Base-by-base conservation (phyloP, 345 rosid species). In the Syzygium grande region DNA sequence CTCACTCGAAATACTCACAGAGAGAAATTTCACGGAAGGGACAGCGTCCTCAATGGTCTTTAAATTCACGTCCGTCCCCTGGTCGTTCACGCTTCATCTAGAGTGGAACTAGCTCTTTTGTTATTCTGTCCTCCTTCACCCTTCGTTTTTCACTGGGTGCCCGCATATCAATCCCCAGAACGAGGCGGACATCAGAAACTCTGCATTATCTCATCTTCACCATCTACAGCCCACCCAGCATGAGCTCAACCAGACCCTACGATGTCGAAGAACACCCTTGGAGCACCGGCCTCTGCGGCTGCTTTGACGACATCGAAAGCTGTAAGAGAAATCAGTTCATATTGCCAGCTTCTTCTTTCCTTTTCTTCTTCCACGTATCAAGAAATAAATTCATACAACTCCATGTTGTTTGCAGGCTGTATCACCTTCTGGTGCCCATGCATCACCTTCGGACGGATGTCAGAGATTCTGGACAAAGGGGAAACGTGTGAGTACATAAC, bases 401-500 rank as follows among this genome's bases (percentile, higher is more conserved):
- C 22, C 46, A 38, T 17, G 79, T 68, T 68, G 23, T 34, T 86
- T 12, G 38, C 89, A 92, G 94, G 94, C 41, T 92, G 91, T 41
- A 5, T 91, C 2, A 92, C 94, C 9, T 89, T 7, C 11, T 92
- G 91, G 90, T 91, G 94, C 29, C 94, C 93, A 9, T 91, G 92
- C 68, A 86, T 88, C 85, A 89, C 92, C 27, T 92, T 92, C 23
- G 92, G 92, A n/a, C 85, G 29, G 86, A 86, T 88, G 58, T 91
- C 92, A 49, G 92, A 92, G 86, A 88, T 91, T 34, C 89, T 90
- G 2, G 93, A 90, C 84, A 89, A 89, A 63, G 93, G 93, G 22
- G 77, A 89, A 8, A 87, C 92, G 1, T 15, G 93, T 92, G 84
- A 86, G 90, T 84, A 17, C 12, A 14, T 15, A 51, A 53, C 21